A percentile compares a stretch with the other conserved stretches of the same genome.
These are phyloP conservation scores for Pseudogymnoascus sp. DNA, from an alignment of 2,329 filamentous ascomycete species.

Conservation along the genomic window DNA sequence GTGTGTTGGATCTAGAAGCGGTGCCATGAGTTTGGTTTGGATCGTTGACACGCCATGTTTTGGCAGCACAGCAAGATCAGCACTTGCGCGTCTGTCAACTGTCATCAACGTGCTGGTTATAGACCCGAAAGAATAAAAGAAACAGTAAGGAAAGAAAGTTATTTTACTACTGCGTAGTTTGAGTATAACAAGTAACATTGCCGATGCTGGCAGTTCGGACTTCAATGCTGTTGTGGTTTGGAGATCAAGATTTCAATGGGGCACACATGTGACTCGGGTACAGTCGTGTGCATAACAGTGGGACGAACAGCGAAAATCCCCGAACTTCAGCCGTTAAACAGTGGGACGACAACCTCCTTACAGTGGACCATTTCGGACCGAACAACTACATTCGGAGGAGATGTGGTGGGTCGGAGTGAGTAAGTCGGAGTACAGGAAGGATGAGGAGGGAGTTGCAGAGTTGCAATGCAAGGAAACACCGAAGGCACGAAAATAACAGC, in stretches of 20 bases:
- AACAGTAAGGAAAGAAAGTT: background rate
- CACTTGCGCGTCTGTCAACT: background rate
- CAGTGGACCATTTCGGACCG: slow-evolving; percentile 6
- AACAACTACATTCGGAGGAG: background rate
- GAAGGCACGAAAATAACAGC: background rate
- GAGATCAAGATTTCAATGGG: background rate
- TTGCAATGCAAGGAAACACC: background rate
- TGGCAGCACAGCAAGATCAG: background rate
- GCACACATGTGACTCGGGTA: slow-evolving; percentile 5
- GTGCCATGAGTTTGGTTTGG: background rate
- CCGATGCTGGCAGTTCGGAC: background rate
- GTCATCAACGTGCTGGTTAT: slow-evolving; percentile 1
- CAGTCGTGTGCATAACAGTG: background rate
- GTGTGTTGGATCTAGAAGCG: background rate
- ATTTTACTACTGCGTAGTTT: background rate
- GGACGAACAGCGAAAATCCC: background rate
- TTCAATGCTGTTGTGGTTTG: background rate
- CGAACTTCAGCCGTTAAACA: slow-evolving; percentile 1
- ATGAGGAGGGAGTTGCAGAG: background rate
- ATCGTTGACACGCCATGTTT: background rate
- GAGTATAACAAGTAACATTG: background rate
- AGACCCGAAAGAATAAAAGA: background rate
- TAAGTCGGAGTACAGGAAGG: background rate
- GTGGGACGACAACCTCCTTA: slow-evolving; percentile 1
- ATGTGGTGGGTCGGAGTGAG: slow-evolving; percentile 7